Evolutionary conservation across 2,329 filamentous ascomycete species (phyloP).

Genomic region (Monascus ruber): DNA sequence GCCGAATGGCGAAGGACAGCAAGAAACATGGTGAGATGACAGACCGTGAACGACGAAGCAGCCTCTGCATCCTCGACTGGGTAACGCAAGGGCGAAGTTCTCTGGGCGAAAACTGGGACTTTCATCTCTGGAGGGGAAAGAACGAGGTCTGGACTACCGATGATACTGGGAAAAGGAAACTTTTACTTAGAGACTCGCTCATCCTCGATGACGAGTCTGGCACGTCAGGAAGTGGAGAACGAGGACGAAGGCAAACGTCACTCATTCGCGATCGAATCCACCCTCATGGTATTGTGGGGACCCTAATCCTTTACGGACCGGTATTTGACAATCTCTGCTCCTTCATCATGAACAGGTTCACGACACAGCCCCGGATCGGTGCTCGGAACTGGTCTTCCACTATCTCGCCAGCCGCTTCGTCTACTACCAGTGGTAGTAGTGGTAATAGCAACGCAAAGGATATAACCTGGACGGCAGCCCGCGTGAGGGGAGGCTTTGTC

Average conservation of each 20-base stretch:
- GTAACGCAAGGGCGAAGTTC: conserved; percentile 79
- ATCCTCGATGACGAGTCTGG: conserved; percentile 50
- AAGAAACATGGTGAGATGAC: conserved; percentile 10
- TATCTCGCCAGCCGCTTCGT: conserved; percentile 8
- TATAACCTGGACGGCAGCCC: conserved; percentile 72
- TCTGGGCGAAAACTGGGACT: conserved; percentile 79
- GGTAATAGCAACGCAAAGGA: conserved; percentile 26
- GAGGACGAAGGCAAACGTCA: conserved; percentile 6
- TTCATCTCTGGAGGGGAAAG: conserved; percentile 64
- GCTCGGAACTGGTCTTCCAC: conserved; percentile 56
- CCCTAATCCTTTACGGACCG: conserved; percentile 67
- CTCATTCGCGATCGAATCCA: conserved; percentile 52
- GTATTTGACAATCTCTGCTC: conserved; percentile 53
- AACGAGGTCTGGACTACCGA: conserved; percentile 59
- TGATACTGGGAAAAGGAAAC: conserved; percentile 36
- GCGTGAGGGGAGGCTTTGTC: conserved; percentile 63
- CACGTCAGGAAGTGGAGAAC: conserved; percentile 18
- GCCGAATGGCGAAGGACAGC: background rate
- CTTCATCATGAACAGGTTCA: conserved; percentile 73
- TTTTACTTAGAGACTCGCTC: conserved; percentile 78
- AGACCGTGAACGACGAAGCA: conserved; percentile 27
- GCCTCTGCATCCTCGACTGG: conserved; percentile 83
- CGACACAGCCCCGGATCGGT: conserved; percentile 66
- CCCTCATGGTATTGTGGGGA: conserved; percentile 66
- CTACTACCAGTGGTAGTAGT: conserved; percentile 7